Percentiles rank a stretch among this genome's conserved stretches.
phyloP scores from a whole-genome alignment of 306 rosid species.

The Alnus rubra region DNA sequence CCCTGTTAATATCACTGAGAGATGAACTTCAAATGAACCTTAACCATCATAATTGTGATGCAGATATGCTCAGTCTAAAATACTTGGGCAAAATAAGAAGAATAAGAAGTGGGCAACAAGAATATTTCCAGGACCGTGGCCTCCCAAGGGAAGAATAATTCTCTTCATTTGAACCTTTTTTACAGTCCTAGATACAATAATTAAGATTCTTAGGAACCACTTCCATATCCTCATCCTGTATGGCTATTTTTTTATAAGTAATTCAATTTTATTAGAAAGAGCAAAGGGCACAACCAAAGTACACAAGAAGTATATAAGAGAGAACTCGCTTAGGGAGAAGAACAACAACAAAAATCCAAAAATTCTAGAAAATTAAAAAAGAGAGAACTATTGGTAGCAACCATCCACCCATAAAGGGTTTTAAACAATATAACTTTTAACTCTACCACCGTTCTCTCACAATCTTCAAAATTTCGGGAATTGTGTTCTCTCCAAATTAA shows the following conservation, averaged over 20 bases:
- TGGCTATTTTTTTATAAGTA: not conserved
- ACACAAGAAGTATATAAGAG: no score
- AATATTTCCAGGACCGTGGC: not conserved
- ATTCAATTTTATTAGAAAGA: no score
- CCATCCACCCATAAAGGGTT: no score
- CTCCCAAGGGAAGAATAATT: not conserved
- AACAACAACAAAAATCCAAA: no score
- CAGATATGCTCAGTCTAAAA: not conserved
- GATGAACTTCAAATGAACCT: not conserved
- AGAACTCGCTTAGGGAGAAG: no score
- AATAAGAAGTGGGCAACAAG: not conserved
- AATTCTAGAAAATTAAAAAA: no score
- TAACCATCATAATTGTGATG: not conserved
- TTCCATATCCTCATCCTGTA: not conserved
- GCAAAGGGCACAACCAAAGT: no score
- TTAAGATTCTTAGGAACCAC: not conserved
- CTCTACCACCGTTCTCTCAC: no score
- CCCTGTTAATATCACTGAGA: not conserved
- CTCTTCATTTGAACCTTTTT: not conserved
- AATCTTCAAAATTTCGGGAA: no score
- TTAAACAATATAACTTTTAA: no score
- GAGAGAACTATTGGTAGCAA: no score
- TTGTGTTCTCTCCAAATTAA: no score
- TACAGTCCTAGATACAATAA: not conserved
- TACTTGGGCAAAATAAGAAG: not conserved